Base-by-base conservation (phyloP, 805 yeast genomes). In the Wickerhamiella bombiphila region DNA sequence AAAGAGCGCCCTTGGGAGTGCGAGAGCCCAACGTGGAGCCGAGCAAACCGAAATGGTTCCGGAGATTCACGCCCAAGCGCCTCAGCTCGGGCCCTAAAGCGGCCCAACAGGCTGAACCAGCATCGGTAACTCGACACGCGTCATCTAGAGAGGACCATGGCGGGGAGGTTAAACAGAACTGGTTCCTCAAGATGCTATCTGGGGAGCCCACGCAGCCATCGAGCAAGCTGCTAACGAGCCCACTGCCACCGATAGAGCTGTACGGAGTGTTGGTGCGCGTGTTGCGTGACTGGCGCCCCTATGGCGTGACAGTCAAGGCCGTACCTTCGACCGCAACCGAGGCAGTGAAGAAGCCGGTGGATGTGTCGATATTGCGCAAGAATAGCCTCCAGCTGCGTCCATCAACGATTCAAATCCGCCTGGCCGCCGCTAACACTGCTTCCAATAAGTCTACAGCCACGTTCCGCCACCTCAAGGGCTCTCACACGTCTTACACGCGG, bases 241-340 rank as follows among this genome's bases (percentile, higher is more conserved):
- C 45, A 5, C 40, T 56, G 37, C 39, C 46, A 13, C 47, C 49
- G 22, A 43, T 46, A 15, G 48, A 50, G 31, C 51, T 60, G 21
- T 48, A 54, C 8, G 51, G 47, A n/a, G 47, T 50, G 9, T 40
- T 60, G 15, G 43, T 53, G 11, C 55, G 49, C 30, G 44, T 57
- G 7, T 45, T 60, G 22, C 47, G 47, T 28, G 58, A 52, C 17
- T 61, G 66, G 65, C 43, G 51, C 36, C 50, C 53, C 39, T 57
- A 57, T 29, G 66, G 66, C 3, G 51, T 61, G 33, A 42, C 57
- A 9, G 41, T 51, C 22, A 28, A 17, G 7, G 30, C 30, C 7
- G 13, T 13, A 9, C 26, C 9, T 9, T 16, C 33, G 21, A 42
- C 55, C 31, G 40, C 37, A 11, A 53, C 50, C 36, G 55, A 56